These are phyloP conservation scores for Talaromyces sp. DNA, from an alignment of 2,329 filamentous ascomycete genomes.

Conservation along the genomic window DNA sequence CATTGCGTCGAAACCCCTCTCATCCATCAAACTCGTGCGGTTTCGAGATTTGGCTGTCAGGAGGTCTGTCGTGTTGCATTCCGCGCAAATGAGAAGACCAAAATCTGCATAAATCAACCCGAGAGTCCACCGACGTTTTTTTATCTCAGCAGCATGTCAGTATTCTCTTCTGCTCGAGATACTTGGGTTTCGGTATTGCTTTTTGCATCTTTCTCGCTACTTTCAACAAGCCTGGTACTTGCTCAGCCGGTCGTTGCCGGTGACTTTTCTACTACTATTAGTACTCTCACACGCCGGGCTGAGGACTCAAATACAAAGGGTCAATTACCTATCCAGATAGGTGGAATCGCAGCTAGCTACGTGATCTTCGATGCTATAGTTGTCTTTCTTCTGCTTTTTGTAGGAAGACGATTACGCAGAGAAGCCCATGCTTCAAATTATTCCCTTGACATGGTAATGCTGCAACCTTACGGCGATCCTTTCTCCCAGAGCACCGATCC, in stretches of 20 bases:
- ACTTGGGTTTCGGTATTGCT: not conserved
- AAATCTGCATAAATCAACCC: slow-evolving; percentile 2
- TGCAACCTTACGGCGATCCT: slow-evolving; percentile 38
- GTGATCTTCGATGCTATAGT: slow-evolving; percentile 69
- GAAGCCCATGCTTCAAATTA: slow-evolving; percentile 49
- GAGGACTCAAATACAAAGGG: slow-evolving; percentile 44
- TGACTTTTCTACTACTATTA: not conserved
- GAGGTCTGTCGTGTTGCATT: not conserved
- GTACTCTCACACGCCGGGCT: not conserved
- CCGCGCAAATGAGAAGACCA: slow-evolving; percentile 3
- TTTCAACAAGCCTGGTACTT: not conserved
- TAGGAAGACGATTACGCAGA: slow-evolving; percentile 53
- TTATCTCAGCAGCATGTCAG: slow-evolving; percentile 2
- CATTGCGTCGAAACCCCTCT: slow-evolving; percentile 1
- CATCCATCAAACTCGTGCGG: not conserved
- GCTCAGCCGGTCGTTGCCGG: not conserved
- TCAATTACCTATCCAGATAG: slow-evolving; percentile 70
- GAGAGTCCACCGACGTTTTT: slow-evolving; percentile 1
- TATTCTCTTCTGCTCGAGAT: not conserved
- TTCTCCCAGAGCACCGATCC: slow-evolving; percentile 27
- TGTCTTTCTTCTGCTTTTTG: slow-evolving; percentile 58
- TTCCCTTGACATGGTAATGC: slow-evolving; percentile 53
- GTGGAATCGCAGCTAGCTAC: slow-evolving; percentile 79
- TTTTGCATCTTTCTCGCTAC: not conserved
- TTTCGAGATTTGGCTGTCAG: slow-evolving; percentile 5